Evolutionary conservation across 306 rosid genomes (phyloP), one percentile per base, ranked within the genome.

Genomic region (Cucurbita pepo): DNA sequence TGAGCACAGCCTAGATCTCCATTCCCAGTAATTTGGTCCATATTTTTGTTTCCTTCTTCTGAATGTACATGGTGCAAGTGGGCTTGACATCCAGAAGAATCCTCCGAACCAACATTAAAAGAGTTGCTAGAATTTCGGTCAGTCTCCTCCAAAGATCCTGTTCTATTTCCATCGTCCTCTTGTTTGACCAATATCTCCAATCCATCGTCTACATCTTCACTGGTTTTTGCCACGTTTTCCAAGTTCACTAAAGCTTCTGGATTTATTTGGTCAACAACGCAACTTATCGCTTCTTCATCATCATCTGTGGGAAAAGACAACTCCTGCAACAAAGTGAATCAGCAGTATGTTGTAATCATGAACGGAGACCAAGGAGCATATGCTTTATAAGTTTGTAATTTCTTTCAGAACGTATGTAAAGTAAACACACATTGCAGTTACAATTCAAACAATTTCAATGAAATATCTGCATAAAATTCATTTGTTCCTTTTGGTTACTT

Each of bases 311-410:
- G 63, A 47, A 66, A 74, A n/a, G 37, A 36, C 11, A 22, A 15
- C 69, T 82, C 87, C 96, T 84, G 74, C 40, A 63, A 63, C 70
- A 63, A 19, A 63, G 70, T 38, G 70, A 63, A 63, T 40, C 30
- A 63, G 70, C 51, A 40, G 44, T 16, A n/a, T 63, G 50, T 9
- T 40, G 15, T 63, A 30, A 30, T 30, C 64, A 16, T 40, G 30
- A 50, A 63, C 1, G 47, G 51, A 63, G 13, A 36, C 21, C 4
- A 36, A 61, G 66, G 45, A 18, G 67, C 22, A 37, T 61, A 38
- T 15, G 45, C 8, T 21, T 36, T 60, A 3, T 34, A 59, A 30
- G 41, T 59, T 59, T 30, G 43, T 59, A 13, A 30, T 13, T 13
- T 25, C 34, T 12, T 57, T 57, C 25, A n/a, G 43, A 34, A 34